phyloP scores from a whole-genome alignment of 2,329 filamentous ascomycete species.

The Fusarium kyushuense region DNA sequence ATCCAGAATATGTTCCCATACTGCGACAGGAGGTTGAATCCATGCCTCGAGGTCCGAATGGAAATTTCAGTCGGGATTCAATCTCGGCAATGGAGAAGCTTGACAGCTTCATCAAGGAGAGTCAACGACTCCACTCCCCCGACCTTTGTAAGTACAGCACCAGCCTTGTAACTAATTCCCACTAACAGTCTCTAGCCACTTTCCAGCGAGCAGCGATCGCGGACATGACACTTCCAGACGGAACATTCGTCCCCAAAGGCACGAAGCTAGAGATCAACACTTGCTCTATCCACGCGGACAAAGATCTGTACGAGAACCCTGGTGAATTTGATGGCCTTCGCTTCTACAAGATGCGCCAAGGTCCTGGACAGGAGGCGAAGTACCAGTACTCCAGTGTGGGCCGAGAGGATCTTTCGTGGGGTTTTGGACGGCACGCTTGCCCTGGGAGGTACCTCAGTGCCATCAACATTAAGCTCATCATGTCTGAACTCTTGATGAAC shows the following conservation, averaged over 20 bases:
- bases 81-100: slow-evolving; percentile 26
- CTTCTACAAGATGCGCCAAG: slow-evolving; percentile 31
- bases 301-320: slow-evolving; percentile 11
- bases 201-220: slow-evolving; percentile 12
- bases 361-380: slow-evolving; percentile 21
- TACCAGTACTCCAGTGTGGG: slow-evolving; percentile 30
- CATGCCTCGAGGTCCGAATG: neutral
- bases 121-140: slow-evolving; percentile 38
- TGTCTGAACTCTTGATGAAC: slow-evolving; percentile 35
- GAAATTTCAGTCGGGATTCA: neutral
- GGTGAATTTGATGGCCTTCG: slow-evolving; percentile 32
- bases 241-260: slow-evolving; percentile 31
- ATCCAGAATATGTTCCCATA: slow-evolving; percentile 23
- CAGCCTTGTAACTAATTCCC: rapidly evolving
- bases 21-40: slow-evolving; percentile 27
- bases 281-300: slow-evolving; percentile 32
- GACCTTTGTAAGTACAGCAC: slow-evolving; percentile 13
- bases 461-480: slow-evolving; percentile 39
- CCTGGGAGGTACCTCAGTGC: slow-evolving; percentile 33
- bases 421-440: slow-evolving; percentile 36
- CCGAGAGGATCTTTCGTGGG: slow-evolving; percentile 18
- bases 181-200: neutral
- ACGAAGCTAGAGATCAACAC: slow-evolving; percentile 40
- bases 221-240: slow-evolving; percentile 26
- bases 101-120: slow-evolving; percentile 44